phyloP scores from a whole-genome alignment of 1,284 basidiomycete genomes.

The Boletellus deceptivus region DNA sequence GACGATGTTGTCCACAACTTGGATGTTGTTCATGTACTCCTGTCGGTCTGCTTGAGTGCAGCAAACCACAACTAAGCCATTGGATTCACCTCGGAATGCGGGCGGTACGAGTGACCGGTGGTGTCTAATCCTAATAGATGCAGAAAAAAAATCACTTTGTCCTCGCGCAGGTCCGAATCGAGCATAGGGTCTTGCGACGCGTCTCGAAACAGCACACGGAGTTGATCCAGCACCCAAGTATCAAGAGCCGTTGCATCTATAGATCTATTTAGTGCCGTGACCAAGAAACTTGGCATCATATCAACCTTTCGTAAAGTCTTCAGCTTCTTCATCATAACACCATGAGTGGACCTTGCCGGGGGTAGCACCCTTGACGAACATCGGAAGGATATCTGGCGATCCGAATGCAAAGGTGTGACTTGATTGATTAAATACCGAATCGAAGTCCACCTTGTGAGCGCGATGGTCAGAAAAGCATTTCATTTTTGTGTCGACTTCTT shows the following conservation, averaged over 20 bases:
- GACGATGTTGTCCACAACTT: conserved; percentile 79
- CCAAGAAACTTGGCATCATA: background rate
- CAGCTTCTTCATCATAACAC: conserved; percentile 76
- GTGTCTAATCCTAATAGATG: conserved; percentile 87
- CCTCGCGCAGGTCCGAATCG: conserved; percentile 47
- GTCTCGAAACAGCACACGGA: conserved; percentile 60
- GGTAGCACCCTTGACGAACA: conserved; percentile 78
- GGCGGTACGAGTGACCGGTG: conserved; percentile 85
- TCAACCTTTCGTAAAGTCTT: conserved; percentile 81
- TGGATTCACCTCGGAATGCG: conserved; percentile 63
- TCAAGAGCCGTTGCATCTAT: conserved; percentile 79
- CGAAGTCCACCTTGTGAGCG: conserved; percentile 68
- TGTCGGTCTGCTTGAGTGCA: conserved; percentile 26
- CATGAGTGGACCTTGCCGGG: conserved; percentile 72
- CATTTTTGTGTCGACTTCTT: conserved; percentile 17
- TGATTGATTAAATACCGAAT: conserved; percentile 87
- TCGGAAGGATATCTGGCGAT: conserved; percentile 87
- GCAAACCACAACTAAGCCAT: background rate
- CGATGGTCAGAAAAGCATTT: conserved; percentile 7
- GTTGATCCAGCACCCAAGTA: conserved; percentile 74
- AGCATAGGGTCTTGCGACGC: conserved; percentile 54
- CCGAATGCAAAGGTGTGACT: conserved; percentile 81
- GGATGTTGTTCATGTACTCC: conserved; percentile 88
- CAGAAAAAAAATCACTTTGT: conserved; percentile 77
- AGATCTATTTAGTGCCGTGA: conserved; percentile 1